phyloP scores from a whole-genome alignment of 140 eudicot genomes.

The Flaveria floridana region DNA sequence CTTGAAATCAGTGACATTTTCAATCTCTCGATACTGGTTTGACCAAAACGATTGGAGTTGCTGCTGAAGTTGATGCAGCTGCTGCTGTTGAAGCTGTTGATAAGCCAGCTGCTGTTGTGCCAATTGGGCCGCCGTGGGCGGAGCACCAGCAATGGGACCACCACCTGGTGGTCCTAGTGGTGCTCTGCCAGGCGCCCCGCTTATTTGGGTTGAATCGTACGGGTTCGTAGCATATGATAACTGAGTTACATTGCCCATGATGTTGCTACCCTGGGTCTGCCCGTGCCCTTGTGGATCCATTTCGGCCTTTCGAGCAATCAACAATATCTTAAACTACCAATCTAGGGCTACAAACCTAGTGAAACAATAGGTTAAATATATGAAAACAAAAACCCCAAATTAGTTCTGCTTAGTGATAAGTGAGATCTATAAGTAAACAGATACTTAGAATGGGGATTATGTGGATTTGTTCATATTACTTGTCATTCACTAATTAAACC shows the following conservation, averaged over 20 bases:
- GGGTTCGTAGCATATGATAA: slow-evolving; percentile 47
- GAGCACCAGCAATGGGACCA: slow-evolving; percentile 34
- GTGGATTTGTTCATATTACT: too few relatives aligned
- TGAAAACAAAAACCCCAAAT: not conserved
- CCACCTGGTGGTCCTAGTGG: slow-evolving; percentile 41
- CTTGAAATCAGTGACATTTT: slow-evolving; percentile 62
- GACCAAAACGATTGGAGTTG: slow-evolving; percentile 69
- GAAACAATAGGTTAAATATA: slow-evolving; percentile 8
- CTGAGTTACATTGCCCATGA: slow-evolving; percentile 43
- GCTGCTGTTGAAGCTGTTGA: slow-evolving; percentile 55
- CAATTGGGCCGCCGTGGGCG: slow-evolving; percentile 46
- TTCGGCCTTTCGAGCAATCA: slow-evolving; percentile 33
- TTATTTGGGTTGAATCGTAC: slow-evolving; percentile 44
- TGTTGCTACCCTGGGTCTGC: slow-evolving; percentile 44
- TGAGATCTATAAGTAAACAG: slow-evolving; percentile 11
- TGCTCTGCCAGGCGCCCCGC: slow-evolving; percentile 39
- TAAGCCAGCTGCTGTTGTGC: slow-evolving; percentile 55
- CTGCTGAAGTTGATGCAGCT: slow-evolving; percentile 57
- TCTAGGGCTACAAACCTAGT: not conserved
- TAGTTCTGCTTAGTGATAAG: not conserved
- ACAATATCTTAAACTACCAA: too few relatives aligned
- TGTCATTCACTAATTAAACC: too few relatives aligned
- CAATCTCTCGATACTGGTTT: slow-evolving; percentile 57
- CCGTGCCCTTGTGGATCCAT: slow-evolving; percentile 59
- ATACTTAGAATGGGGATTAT: not conserved